Evolutionary conservation across 495 filamentous ascomycete genomes (phyloP).

Genomic region (Neurospora africana): DNA sequence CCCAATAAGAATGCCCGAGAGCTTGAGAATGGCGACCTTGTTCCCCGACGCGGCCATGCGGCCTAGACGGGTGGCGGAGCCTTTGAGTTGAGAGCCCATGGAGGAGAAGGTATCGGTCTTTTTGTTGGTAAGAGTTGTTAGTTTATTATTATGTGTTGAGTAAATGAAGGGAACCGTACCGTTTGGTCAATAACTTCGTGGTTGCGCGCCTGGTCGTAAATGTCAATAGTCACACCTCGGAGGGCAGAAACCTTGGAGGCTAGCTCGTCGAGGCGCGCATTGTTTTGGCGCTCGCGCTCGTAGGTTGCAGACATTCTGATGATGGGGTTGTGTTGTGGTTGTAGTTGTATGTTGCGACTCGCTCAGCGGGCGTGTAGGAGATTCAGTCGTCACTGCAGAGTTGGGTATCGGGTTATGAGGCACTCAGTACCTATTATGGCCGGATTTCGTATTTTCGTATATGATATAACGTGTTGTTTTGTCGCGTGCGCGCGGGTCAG

Average conservation of each 20-base stretch:
- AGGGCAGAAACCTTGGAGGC: constrained; percentile 82
- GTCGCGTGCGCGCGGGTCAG: background rate
- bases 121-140: background rate
- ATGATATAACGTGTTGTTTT: background rate
- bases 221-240: constrained; percentile 94
- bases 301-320: constrained; percentile 79
- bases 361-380: background rate
- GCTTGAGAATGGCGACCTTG: constrained; percentile 79
- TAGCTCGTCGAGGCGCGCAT: constrained; percentile 85
- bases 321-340: background rate
- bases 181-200: constrained; percentile 80
- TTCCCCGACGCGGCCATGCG: constrained; percentile 87
- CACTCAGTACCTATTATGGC: background rate
- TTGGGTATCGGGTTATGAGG: background rate
- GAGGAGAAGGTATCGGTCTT: constrained; percentile 49
- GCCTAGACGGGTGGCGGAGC: constrained; percentile 76
- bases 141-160: background rate
- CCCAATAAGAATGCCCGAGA: constrained; percentile 75
- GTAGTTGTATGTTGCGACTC: background rate
- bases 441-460: background rate
- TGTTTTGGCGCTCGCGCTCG: constrained; percentile 93
- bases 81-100: constrained; percentile 59
- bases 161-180: constrained; percentile 38
- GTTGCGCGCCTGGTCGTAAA: constrained; percentile 85
- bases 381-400: background rate